Base-by-base conservation (phyloP, 345 rosid genomes). In the Raphanus raphanistrum region DNA sequence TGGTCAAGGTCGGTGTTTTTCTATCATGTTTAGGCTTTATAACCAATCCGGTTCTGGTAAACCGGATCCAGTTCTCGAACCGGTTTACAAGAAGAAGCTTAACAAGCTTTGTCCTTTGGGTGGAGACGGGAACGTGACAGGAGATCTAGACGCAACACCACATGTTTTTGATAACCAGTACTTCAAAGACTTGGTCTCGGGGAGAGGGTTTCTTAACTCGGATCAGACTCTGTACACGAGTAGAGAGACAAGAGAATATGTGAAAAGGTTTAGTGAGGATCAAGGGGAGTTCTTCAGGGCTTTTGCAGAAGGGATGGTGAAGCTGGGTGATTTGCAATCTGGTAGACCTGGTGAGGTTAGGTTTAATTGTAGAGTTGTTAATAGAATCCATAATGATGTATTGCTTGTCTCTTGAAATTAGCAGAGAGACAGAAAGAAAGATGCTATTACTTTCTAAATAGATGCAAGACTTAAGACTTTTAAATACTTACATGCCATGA, bases 201-300 rank as follows among this genome's bases (percentile, higher is more conserved):
- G 96, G 35, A 89, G 88, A 83, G 98, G 98, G 28, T 93, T 96
- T 74, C 82, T 96, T 1, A 96, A 96, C 71, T 96, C 99, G 12
- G 99, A 96, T 59, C 79, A 96, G 82, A 96, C 93, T 1, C 81
- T 93, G 35, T 90, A 79, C 73, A 90, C 97, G 1, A 82, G 6
- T 17, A 63, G 79, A 11, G 78, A 29, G 77, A 96, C 97, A 7
- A 87, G 89, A 48, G 63, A 73, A 27, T 88, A 80, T 76, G 98
- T 90, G 60, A 61, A 17, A 69, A 64, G 72, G 60, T 96, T 85
- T 43, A 86, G 96, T 77, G 57, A 63, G 11, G 79, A 90, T 50
- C 78, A 92, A 74, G 41, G 6, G 3, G 85, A 73, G 57, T 94
- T 94, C 69, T 92, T 90, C 41, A 66, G 73, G 17, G 97, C 91